Percentiles rank a stretch among this genome's conserved stretches.
phyloP scores from a whole-genome alignment of 371 early-diverging fungal species.

The Rhizopus arrhizus region DNA sequence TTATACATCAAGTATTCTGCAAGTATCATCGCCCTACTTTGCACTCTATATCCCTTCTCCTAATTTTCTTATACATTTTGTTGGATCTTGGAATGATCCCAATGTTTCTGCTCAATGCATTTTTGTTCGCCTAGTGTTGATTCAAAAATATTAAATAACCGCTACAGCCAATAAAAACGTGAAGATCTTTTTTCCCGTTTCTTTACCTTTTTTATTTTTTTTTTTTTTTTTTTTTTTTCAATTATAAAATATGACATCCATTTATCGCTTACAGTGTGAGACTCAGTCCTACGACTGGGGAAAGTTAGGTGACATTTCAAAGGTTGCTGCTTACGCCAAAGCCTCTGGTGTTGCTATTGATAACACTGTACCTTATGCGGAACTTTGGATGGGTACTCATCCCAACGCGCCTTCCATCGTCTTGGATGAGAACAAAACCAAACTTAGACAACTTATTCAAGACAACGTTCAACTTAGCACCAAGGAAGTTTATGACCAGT shows the following conservation, averaged over 20 bases:
- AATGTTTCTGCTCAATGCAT: background rate
- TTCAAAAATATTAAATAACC: too few species aligned
- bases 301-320: constrained; percentile 79
- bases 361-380: constrained; percentile 82
- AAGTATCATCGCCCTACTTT: too few species aligned
- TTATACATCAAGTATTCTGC: too few species aligned
- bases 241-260: constrained; percentile 26
- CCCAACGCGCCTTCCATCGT: constrained; percentile 84
- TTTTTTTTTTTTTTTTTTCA: constrained; percentile 1
- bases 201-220: background rate
- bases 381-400: constrained; percentile 99
- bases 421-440: constrained; percentile 40
- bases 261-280: constrained; percentile 60
- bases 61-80: too few species aligned
- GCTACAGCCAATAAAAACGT: too few species aligned
- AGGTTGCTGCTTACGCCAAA: constrained; percentile 82
- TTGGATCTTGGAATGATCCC: too few species aligned
- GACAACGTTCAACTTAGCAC: constrained; percentile 56
- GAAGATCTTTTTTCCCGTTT: background rate
- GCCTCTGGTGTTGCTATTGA: constrained; percentile 62
- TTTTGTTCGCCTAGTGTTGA: background rate
- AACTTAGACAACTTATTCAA: constrained; percentile 60
- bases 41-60: too few species aligned
- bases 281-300: constrained; percentile 97
- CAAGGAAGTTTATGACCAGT: constrained; percentile 54